Base-by-base conservation (phyloP, 768 basidiomycete genomes). In the Pholiota microspora region DNA sequence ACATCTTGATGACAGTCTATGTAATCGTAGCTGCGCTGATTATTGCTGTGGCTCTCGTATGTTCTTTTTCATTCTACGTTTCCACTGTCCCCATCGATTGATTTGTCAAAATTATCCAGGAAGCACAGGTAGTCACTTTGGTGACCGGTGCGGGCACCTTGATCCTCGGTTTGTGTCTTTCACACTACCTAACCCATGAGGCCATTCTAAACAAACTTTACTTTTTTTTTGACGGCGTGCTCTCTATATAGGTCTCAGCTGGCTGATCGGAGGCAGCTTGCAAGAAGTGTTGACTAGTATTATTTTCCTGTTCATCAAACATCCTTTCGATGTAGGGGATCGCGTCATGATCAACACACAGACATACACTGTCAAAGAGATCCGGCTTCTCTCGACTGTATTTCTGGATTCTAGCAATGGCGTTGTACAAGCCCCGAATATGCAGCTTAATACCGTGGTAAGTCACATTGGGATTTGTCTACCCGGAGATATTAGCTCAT, bases 281-380 rank as follows among this genome's bases (percentile, higher is more conserved):
- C 82, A 89, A 58, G 91, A 94, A 68, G 84, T 94, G 42, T 76
- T 95, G 52, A 84, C 83, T 4, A 86, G 87, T 54, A 91, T 94
- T 67, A 93, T 95, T 64, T 95, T 97, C 80, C 76, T 97, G 25
- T 94, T 95, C 71, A 79, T 93, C 68, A 91, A 91, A 63, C 86
- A 89, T 64, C 88, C 87, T 0, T 89, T 86, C 74, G 89, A 92
- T 68, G 89, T 92, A 23, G 88, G 88, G 23, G 91, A 93, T 70
- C 73, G 86, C 44, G 78, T 95, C 47, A 72, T 70, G 48, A 57
- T 87, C 44, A 71, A 74, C 51, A 76, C 74, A 24, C 72, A 77
- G 29, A 73, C 65, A 7, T 94, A 89, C 67, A 89, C 88, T 0
- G 92, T 96, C 56, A 90, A 89, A 65, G 92, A 94, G 69, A 95